These are phyloP conservation scores for Laguncularia racemosa DNA, from an alignment of 345 rosid genomes.

Conservation along the genomic window DNA sequence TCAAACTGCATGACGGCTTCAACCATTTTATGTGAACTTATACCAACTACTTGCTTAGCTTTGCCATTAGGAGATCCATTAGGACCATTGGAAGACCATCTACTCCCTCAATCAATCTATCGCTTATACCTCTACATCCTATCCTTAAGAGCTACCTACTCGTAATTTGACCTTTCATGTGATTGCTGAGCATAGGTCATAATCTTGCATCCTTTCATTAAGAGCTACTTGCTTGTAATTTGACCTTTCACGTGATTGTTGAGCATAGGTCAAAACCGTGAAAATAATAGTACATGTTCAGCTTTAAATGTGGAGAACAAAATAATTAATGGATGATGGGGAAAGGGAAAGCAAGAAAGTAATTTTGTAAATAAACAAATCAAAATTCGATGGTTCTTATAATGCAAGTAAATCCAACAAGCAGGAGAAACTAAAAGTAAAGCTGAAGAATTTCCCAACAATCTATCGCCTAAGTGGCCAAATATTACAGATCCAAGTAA, in stretches of 20 bases:
- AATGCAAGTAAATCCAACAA: no score
- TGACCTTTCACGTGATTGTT: conserved; percentile 76
- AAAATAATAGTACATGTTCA: conserved; percentile 8
- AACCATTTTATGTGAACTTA: conserved; percentile 99
- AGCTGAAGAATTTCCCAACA: no score
- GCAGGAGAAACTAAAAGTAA: no score
- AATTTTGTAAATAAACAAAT: no score
- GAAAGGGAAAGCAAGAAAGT: no score
- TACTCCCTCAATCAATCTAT: conserved; percentile 93
- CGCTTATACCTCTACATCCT: conserved; percentile 96
- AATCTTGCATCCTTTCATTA: conserved; percentile 67
- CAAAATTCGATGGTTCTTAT: no score
- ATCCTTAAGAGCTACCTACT: conserved; percentile 88
- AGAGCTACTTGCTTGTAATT: conserved; percentile 74
- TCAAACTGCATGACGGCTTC: conserved; percentile 99
- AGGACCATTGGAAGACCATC: conserved; percentile 71
- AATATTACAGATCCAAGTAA: no score
- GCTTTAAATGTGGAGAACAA: not conserved
- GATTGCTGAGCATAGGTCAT: conserved; percentile 84
- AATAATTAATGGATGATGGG: no score
- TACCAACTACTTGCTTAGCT: conserved; percentile 84
- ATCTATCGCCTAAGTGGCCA: no score
- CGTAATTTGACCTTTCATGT: conserved; percentile 92
- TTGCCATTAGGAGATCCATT: conserved; percentile 96
- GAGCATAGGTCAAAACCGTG: conserved; percentile 92